phyloP scores from a whole-genome alignment of 371 early-diverging fungal species.

The Apophysomyces ossiformis region DNA sequence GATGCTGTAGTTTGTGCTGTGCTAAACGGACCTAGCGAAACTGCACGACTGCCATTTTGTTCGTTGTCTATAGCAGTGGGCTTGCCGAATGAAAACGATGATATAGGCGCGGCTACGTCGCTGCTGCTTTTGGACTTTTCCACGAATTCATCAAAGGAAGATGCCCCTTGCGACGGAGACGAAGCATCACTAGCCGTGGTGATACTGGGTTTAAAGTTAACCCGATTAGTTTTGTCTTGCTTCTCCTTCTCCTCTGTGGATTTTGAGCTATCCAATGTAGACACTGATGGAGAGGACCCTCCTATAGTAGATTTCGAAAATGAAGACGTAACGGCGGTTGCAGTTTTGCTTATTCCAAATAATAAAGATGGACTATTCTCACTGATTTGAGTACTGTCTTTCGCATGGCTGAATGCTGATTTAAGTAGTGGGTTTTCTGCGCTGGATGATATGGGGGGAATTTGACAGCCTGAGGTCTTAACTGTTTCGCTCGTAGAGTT shows the following conservation, averaged over 20 bases:
- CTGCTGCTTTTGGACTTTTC: not conserved
- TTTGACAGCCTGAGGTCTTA: not conserved
- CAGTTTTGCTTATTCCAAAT: not conserved
- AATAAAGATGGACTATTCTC: no score
- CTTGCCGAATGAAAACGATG: slow-evolving; percentile 9
- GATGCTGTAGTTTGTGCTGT: not conserved
- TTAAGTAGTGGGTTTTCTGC: not conserved
- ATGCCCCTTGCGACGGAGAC: not conserved
- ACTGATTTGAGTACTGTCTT: not conserved
- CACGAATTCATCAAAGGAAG: not conserved
- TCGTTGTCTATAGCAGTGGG: not conserved
- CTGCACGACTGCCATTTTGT: not conserved
- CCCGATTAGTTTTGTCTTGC: not conserved
- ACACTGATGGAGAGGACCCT: not conserved
- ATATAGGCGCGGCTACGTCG: not conserved
- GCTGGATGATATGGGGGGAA: not conserved
- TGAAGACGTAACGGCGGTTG: no score
- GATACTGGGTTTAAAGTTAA: not conserved
- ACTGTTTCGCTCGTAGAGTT: not conserved
- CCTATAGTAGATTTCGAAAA: not conserved
- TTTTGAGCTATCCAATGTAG: slow-evolving; percentile 19
- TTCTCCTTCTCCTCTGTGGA: not conserved
- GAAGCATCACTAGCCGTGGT: not conserved
- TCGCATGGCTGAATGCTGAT: not conserved
- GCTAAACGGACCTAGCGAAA: not conserved